These are phyloP conservation scores for Aspergillus diversus DNA, from an alignment of 495 filamentous ascomycete genomes.

Conservation along the genomic window DNA sequence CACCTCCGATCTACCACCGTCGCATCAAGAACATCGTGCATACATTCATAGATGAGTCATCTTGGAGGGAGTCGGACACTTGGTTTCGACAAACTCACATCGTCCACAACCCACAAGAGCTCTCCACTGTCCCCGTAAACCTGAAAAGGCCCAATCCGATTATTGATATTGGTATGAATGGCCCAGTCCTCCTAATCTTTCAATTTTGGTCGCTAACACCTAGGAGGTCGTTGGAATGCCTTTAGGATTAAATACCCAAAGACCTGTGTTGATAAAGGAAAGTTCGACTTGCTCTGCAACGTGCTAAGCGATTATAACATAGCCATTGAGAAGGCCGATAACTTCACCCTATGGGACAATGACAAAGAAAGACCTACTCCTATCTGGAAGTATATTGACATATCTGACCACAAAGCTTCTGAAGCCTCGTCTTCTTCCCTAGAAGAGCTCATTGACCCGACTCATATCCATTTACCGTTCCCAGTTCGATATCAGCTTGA, in stretches of 20 bases:
- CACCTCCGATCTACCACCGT: constrained; percentile 67
- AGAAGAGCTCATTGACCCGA: constrained; percentile 36
- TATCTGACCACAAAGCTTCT: constrained; percentile 20
- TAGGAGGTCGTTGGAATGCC: constrained; percentile 45
- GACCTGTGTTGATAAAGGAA: constrained; percentile 32
- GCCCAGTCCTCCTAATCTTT: not conserved
- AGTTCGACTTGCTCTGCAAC: constrained; percentile 49
- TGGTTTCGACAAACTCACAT: constrained; percentile 82
- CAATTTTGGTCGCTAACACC: not conserved
- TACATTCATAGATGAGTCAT: constrained; percentile 42
- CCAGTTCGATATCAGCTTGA: constrained; percentile 87
- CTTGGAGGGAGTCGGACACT: constrained; percentile 68
- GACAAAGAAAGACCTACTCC: constrained; percentile 27
- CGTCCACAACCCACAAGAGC: constrained; percentile 45
- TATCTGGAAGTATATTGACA: constrained; percentile 63
- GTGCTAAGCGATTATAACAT: constrained; percentile 80
- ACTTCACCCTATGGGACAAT: constrained; percentile 25
- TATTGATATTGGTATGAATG: constrained; percentile 73
- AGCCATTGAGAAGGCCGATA: constrained; percentile 34
- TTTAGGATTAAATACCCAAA: constrained; percentile 37
- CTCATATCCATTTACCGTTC: constrained; percentile 61
- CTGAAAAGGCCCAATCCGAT: constrained; percentile 59
- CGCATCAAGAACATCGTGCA: constrained; percentile 46
- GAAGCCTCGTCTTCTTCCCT: constrained; percentile 32
- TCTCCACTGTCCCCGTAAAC: constrained; percentile 49